These are phyloP conservation scores for Acanthamoeba royreba DNA, from an alignment of 208 protist genomes.

Conservation along the genomic window DNA sequence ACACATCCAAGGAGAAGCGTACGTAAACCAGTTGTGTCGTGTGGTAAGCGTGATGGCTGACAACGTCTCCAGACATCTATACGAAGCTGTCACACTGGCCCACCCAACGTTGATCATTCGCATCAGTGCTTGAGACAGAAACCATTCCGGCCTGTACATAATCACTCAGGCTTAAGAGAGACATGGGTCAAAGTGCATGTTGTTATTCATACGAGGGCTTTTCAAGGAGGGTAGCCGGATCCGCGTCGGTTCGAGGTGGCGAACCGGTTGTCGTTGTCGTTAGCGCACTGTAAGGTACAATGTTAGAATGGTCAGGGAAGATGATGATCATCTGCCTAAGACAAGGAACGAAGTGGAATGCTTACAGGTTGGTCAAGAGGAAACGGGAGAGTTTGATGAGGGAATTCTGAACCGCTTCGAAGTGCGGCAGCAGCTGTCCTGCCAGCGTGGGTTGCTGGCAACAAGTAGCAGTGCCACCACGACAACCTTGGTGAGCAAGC, in stretches of 20 bases:
- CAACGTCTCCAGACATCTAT: background rate
- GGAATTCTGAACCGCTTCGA: background rate
- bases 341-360: background rate
- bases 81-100: background rate
- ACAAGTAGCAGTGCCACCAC: no score
- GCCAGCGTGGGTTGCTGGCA: background rate
- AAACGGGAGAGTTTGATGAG: slow-evolving; percentile 8
- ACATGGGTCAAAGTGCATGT: background rate
- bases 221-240: background rate
- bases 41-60: background rate
- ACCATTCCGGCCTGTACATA: background rate
- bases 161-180: background rate
- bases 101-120: slow-evolving; percentile 1
- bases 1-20: background rate
- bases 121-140: background rate
- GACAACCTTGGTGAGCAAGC: background rate
- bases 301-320: background rate
- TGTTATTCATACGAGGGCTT: background rate
- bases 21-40: slow-evolving; percentile 9
- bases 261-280: background rate
- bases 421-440: background rate
- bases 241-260: background rate
- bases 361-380: background rate
- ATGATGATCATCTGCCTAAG: background rate
- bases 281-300: background rate